Conservation (phyloP, 768 basidiomycete species). For the Boletus tomentosulus region DNA sequence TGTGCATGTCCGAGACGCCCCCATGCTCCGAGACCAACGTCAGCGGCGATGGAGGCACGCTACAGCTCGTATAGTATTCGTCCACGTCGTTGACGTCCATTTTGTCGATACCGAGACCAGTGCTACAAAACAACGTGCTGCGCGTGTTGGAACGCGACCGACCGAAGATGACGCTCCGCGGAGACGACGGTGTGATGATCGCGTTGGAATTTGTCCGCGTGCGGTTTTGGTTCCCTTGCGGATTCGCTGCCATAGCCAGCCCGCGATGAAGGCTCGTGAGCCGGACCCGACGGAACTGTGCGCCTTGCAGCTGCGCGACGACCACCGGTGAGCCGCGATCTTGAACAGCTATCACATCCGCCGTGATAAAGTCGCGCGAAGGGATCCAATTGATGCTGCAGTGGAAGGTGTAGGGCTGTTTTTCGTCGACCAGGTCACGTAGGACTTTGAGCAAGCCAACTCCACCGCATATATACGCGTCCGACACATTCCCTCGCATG, state of each 20-base stretch:
- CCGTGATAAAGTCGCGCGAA: conserved; percentile 42
- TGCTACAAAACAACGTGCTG: conserved; percentile 9
- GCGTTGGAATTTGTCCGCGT: conserved; percentile 27
- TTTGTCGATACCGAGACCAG: conserved; percentile 5
- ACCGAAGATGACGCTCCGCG: conserved; percentile 26
- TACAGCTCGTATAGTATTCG: conserved; percentile 7
- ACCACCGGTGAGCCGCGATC: conserved; percentile 35
- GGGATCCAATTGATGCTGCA: conserved; percentile 44
- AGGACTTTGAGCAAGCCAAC: conserved; percentile 48
- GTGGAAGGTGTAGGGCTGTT: conserved; percentile 46
- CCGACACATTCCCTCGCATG: conserved; percentile 42
- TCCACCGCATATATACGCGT: conserved; percentile 62
- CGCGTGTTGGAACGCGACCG: conserved; percentile 27
- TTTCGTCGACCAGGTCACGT: conserved; percentile 38
- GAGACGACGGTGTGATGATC: conserved; percentile 23
- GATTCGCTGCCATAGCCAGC: conserved; percentile 35
- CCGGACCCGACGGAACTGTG: conserved; percentile 55
- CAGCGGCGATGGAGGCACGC: conserved; percentile 32
- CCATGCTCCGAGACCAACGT: conserved; percentile 37
- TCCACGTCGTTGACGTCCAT: conserved; percentile 2
- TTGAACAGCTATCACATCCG: conserved; percentile 50
- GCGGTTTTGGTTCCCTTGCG: conserved; percentile 6
- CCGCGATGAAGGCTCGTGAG: conserved; percentile 46
- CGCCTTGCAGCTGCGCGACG: conserved; percentile 53
- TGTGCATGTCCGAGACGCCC: not conserved